phyloP scores from a whole-genome alignment of 805 yeast species.

The Ogataea ganodermae region DNA sequence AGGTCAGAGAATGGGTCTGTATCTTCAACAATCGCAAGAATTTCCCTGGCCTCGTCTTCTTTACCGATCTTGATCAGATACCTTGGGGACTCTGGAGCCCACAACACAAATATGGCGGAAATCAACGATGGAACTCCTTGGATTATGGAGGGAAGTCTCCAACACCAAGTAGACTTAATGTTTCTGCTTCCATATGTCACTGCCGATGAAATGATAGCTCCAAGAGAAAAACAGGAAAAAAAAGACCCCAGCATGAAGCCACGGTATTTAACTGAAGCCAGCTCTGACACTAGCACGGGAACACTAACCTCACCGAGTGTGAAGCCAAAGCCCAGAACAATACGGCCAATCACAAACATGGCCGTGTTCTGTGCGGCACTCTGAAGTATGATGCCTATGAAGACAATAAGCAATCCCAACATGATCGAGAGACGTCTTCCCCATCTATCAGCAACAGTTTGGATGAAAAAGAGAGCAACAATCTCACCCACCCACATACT shows the following conservation, averaged over 20 bases:
- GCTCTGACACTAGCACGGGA: conserved; percentile 49
- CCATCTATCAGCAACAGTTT: conserved; percentile 11
- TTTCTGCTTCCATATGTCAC: conserved; percentile 43
- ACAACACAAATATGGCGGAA: conserved; percentile 3
- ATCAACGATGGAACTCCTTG: conserved; percentile 32
- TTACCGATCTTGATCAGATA: conserved; percentile 40
- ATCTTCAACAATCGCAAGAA: conserved; percentile 29
- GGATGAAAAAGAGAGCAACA: conserved; percentile 25
- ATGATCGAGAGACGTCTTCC: conserved; percentile 19
- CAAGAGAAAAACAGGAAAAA: conserved; percentile 47
- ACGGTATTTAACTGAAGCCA: conserved; percentile 46
- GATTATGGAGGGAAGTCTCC: conserved; percentile 54
- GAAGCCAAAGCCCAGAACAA: conserved; percentile 47
- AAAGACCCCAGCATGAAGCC: conserved; percentile 38
- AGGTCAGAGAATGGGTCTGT: conserved; percentile 1
- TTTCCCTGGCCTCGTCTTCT: conserved; percentile 43
- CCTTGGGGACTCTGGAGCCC: conserved; percentile 45
- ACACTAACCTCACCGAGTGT: conserved; percentile 42
- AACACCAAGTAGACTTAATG: conserved; percentile 42
- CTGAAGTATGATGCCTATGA: conserved; percentile 18
- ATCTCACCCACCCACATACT: conserved; percentile 30
- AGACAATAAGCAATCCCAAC: conserved; percentile 10
- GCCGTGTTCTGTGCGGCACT: conserved; percentile 21
- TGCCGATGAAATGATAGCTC: conserved; percentile 47
- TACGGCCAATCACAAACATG: conserved; percentile 43